These are phyloP conservation scores for Fusarium verticillioides DNA, from an alignment of 2,329 filamentous ascomycete species.

Conservation along the genomic window DNA sequence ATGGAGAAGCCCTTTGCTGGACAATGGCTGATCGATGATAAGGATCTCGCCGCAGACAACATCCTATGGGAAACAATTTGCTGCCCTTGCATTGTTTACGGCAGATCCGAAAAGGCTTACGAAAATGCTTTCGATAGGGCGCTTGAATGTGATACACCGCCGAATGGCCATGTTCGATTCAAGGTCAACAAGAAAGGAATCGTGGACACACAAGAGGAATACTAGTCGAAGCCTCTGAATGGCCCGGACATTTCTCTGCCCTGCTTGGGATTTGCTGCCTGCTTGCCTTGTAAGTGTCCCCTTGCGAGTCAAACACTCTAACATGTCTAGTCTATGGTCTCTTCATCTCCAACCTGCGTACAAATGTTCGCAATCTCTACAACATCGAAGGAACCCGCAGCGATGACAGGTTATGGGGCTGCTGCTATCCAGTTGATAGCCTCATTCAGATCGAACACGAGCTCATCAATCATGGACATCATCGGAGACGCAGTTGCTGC, in stretches of 20 bases:
- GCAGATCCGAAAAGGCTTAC: not conserved
- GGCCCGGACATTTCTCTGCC: not conserved
- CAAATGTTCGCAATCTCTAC: slow-evolving; percentile 48
- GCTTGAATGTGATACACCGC: not conserved
- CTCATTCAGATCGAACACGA: slow-evolving; percentile 48
- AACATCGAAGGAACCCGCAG: slow-evolving; percentile 43
- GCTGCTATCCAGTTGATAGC: slow-evolving; percentile 44
- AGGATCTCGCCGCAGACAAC: not conserved
- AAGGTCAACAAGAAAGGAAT: not conserved
- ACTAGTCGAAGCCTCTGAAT: not conserved
- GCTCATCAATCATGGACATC: slow-evolving; percentile 46
- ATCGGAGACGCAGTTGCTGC: slow-evolving; percentile 4
- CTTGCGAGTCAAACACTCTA: not conserved
- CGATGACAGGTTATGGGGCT: slow-evolving; percentile 43
- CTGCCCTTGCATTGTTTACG: not conserved
- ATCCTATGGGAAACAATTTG: not conserved
- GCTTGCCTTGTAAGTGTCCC: slow-evolving; percentile 43
- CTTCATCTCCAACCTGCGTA: slow-evolving; percentile 46
- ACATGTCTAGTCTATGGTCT: slow-evolving; percentile 46
- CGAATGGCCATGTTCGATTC: not conserved
- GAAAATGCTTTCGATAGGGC: not conserved
- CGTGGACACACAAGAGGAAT: not conserved
- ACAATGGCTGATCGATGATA: not conserved
- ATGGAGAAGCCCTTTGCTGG: not conserved
- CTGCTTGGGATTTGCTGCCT: slow-evolving; percentile 20